Conservation (phyloP, 306 rosid species). For the Oemleria cerasiformis region DNA sequence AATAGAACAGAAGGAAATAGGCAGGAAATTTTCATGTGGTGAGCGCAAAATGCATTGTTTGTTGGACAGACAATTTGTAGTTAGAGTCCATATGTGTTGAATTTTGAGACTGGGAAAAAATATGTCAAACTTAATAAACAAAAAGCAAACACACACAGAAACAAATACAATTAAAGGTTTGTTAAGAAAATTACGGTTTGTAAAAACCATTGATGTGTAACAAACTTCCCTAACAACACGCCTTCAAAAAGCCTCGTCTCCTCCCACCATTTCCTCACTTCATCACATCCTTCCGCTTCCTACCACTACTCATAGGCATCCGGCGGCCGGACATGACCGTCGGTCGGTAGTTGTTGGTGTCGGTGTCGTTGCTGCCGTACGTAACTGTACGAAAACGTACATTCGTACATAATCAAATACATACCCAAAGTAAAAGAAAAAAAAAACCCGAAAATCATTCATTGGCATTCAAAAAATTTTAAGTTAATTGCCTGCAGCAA, state of each 20-base stretch:
- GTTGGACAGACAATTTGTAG: background rate
- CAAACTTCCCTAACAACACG: slow-evolving; percentile 11
- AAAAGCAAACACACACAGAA: background rate
- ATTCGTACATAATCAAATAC: background rate
- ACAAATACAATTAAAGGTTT: background rate
- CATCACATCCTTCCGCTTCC: background rate
- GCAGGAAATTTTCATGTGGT: background rate
- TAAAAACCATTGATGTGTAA: slow-evolving; percentile 9
- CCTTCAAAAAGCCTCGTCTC: slow-evolving; percentile 11
- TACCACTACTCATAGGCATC: background rate
- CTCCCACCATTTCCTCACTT: background rate
- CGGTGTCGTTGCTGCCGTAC: background rate
- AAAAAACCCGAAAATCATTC: background rate
- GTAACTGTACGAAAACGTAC: no score
- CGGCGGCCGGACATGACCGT: slow-evolving; percentile 14
- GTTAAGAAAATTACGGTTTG: slow-evolving; percentile 11
- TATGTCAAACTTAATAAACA: background rate
- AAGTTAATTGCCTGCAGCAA: slow-evolving; percentile 10
- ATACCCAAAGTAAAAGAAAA: background rate
- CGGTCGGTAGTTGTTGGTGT: background rate
- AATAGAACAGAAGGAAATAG: background rate
- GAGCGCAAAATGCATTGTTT: background rate
- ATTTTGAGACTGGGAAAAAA: background rate
- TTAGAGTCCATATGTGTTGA: background rate
- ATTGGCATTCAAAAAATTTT: background rate